phyloP scores from a whole-genome alignment of 192 early-diverging fungal species.

The Coemansia sp. region DNA sequence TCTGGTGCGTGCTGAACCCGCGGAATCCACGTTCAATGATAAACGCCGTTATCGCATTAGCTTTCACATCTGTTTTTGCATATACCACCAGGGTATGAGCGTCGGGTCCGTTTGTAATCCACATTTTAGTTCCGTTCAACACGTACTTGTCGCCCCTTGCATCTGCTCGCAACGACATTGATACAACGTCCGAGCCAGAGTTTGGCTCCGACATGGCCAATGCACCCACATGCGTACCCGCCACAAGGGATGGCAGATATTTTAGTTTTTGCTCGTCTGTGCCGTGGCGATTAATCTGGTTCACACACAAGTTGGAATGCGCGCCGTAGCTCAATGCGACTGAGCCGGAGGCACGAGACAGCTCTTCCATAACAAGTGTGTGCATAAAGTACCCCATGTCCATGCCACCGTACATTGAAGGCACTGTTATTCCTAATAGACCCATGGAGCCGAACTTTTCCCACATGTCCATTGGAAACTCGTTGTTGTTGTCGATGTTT shows the following conservation, averaged over 20 bases:
- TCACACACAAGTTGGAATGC: constrained; percentile 96
- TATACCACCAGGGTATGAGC: constrained; percentile 89
- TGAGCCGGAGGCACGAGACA: constrained; percentile 82
- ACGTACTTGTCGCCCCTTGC: constrained; percentile 82
- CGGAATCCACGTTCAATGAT: constrained; percentile 84
- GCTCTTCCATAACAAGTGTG: constrained; percentile 90
- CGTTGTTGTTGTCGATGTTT: constrained; percentile 81
- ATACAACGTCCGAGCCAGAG: constrained; percentile 89
- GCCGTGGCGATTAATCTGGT: constrained; percentile 92
- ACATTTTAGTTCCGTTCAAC: constrained; percentile 89
- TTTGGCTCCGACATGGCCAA: constrained; percentile 93
- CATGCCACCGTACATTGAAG: constrained; percentile 85
- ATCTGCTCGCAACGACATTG: constrained; percentile 82
- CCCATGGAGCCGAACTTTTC: constrained; percentile 96
- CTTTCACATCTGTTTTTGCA: constrained; percentile 79
- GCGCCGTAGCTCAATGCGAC: constrained; percentile 94
- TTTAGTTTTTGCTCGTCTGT: constrained; percentile 83
- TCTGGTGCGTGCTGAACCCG: constrained; percentile 82
- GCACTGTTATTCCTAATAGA: constrained; percentile 85
- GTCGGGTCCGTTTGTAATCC: constrained; percentile 97
- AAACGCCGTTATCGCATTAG: constrained; percentile 94
- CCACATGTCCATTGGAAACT: constrained; percentile 97
- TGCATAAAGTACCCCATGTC: constrained; percentile 89
- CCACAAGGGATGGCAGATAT: constrained; percentile 86
- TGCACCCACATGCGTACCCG: constrained; percentile 85